Evolutionary conservation across 257 asterid genomes (phyloP), one percentile per base, ranked within the genome.

Genomic region (Ajuga chamaepitys): DNA sequence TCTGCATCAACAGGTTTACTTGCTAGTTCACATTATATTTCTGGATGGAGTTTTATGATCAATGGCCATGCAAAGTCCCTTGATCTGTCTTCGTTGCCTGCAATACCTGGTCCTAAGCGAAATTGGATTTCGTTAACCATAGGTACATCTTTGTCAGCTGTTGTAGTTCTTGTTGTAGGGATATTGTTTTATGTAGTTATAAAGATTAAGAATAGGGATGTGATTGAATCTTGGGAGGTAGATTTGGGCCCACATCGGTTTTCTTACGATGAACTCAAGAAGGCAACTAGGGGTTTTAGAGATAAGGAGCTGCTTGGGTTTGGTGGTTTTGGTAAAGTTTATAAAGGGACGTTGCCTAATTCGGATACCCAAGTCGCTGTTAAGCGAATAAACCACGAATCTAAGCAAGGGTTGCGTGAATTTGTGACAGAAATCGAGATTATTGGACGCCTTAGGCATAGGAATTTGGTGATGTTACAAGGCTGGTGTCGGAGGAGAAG

Each of bases 1-100:
- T 89, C 97, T 68, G 97, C 95, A 72, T 85, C 97, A 28, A 87
- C 94, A 18, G 94, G 91, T 26, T 12, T 66, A 66, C 89, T 85
- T 26, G 87, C 95, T 20, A 80, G 94, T 24, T 78, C 87, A 18
- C 97, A 89, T 58, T 87, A 78, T 75, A 56, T 89, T 0, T 74
- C 61, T 58, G 95, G 97, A 32, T 89, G 97, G 97, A 89, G 91
- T 75, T 89, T 89, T 73, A 74, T 67, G 71, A 56, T 75, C 53
- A 82, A 85, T 66, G 95, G 97, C 0, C 52, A 54, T 62, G 79
- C 91, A 37, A 55, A 70, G 47, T 30, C 91, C 3, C 67, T 89
- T 26, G 82, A 85, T 62, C 74, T 80, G 3, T 71, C 88, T 68
- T 50, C 67, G 17, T 62, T 87, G 66, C 97, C 95, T 66, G 62